Evolutionary conservation across 106 monocot species (phyloP), one percentile per base, ranked within the genome.

Genomic region (Dendrobium chrysotoxum): DNA sequence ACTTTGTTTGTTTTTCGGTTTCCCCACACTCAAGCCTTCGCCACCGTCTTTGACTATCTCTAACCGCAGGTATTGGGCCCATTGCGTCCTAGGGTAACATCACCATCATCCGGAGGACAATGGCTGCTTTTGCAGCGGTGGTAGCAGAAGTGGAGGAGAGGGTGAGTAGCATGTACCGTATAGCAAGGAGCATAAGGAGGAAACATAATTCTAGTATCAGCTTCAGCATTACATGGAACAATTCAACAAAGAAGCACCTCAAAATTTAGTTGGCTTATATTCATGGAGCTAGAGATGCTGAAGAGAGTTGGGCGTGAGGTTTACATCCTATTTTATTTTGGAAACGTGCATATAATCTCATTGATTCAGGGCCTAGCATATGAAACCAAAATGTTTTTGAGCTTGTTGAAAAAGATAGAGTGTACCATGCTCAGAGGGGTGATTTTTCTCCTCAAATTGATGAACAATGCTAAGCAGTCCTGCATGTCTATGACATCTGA

Each of bases 231-330:
- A 61, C 81, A 85, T 77, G 88, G 90, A 75, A 73, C 77, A 26
- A 18, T 75, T 77, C 88, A 86, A 65, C 86, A 87, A 78, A 88
- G 83, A 71, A 88, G 81, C 72, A 81, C 80, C 39, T 92, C 89
- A 25, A 88, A 89, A 40, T 98, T 91, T 76, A 95, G 94, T 83
- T 98, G 98, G 98, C 87, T 75, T 94, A 98, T 77, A 95, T 98
- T 81, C 86, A 94, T 72, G 98, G 98, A 75, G 94, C 98, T 47
- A 95, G 98, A 75, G 98, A 98, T 77, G 95, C 92, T 82, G 95
- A 98, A 86, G 98, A 98, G 66, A 95, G 98, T 70, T 98, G 98
- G 98, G 89, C 98, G 21, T 77, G 92, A 26, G 98, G 95, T 28
- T 83, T 98, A 54, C 83, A 89, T 8, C 92, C 98, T 80, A 61